Conservation (phyloP, 345 rosid species). For the Salix arbutifolia region DNA sequence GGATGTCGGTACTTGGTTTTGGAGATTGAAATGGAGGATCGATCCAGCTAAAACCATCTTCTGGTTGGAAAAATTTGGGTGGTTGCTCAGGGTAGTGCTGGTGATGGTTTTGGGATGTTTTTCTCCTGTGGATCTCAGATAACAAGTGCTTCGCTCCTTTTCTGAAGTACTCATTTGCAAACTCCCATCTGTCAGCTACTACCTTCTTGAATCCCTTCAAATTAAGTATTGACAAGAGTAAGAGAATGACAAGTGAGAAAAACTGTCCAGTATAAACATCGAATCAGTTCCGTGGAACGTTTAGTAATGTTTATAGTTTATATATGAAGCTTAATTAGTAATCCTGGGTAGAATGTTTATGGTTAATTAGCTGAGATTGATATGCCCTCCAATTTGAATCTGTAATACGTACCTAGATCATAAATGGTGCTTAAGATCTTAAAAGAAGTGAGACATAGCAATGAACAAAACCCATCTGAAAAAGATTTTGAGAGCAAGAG, state of each 20-base stretch:
- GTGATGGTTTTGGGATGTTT: constrained; percentile 33
- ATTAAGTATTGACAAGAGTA: not conserved
- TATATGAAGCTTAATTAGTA: not conserved
- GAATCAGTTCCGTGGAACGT: not conserved
- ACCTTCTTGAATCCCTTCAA: constrained; percentile 60
- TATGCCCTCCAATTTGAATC: not conserved
- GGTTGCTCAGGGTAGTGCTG: constrained; percentile 13
- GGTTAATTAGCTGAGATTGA: not conserved
- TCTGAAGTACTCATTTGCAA: constrained; percentile 53
- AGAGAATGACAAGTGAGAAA: not conserved
- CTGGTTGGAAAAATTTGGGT: constrained; percentile 19
- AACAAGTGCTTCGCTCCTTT: constrained; percentile 55
- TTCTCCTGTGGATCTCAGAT: constrained; percentile 55
- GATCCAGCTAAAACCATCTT: constrained; percentile 15
- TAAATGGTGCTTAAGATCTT: not conserved
- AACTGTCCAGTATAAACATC: not conserved
- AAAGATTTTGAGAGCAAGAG: not conserved
- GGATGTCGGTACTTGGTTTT: constrained; percentile 19
- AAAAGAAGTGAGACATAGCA: not conserved
- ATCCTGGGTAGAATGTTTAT: not conserved
- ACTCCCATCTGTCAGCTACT: constrained; percentile 66
- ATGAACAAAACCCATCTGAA: not conserved
- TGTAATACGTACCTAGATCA: too few species aligned
- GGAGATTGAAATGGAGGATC: constrained; percentile 19
- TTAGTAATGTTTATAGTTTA: not conserved